phyloP scores from a whole-genome alignment of 1,284 basidiomycete species.

The Cerrena zonata region DNA sequence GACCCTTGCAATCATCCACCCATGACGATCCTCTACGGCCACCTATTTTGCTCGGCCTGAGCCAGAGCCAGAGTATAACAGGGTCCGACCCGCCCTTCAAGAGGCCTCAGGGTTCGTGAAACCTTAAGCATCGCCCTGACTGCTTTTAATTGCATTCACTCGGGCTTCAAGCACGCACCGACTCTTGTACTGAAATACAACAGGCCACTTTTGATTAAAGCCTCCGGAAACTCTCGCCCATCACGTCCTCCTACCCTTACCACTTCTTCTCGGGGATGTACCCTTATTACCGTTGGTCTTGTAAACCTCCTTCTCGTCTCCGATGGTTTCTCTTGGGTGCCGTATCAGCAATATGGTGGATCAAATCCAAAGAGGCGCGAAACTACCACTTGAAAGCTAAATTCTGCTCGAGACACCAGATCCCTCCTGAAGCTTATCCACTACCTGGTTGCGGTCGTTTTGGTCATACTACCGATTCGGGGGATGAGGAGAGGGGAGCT shows the following conservation, averaged over 20 bases:
- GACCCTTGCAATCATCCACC: no score
- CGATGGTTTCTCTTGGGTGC: conserved; percentile 67
- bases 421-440: conserved; percentile 25
- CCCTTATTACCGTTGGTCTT: conserved; percentile 29
- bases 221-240: no score
- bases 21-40: neutral
- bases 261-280: conserved; percentile 25
- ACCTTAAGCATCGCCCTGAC: neutral
- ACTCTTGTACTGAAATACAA: neutral
- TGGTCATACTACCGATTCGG: neutral
- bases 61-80: neutral
- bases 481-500: no score
- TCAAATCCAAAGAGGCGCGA: conserved; percentile 20
- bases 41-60: neutral
- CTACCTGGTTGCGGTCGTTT: conserved; percentile 11
- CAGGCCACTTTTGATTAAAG: no score
- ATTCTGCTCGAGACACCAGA: conserved; percentile 27
- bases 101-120: neutral
- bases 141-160: neutral
- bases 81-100: neutral
- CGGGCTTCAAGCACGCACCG: neutral
- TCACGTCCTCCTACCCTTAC: neutral
- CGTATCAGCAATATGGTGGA: conserved; percentile 44
- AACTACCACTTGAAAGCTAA: conserved; percentile 14
- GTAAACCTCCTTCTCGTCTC: conserved; percentile 45